Evolutionary conservation across 495 filamentous ascomycete genomes (phyloP), one percentile per base, ranked within the genome.

Genomic region (Lichina pygmaea): DNA sequence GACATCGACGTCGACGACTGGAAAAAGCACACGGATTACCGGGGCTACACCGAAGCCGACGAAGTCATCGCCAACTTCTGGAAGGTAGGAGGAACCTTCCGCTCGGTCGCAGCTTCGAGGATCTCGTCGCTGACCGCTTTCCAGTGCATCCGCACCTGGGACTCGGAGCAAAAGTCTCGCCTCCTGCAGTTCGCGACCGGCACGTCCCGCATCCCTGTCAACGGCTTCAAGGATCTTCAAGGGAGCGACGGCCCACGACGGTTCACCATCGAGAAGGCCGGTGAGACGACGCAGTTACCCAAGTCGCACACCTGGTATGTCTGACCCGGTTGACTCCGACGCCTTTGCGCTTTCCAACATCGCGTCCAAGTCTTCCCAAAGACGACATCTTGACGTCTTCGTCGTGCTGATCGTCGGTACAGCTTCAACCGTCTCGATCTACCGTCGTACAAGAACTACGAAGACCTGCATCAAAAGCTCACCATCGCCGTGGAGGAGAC

Each of bases 21-120:
- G 89, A 99, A 99, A 77, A 99, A 99, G 65, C 89, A 99, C 63
- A 99, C 89, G n/a, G 89, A 99, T 57, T 99, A 99, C 63, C 75
- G 89, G 49, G 89, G 89, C n/a, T 99, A 99, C 65, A 93, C 92
- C 37, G 89, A 99, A 61, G 75, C 72, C 44, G 91, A 95, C 58
- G 82, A 93, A 55, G 91, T 95, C 33, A 91, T 99, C 51, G 75
- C 81, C 58, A 86, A 85, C 64, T 99, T 99, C 72, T 99, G 89
- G 89, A 89, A 93, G 68, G 86, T 83, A 46, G 65, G 62, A 50
- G 32, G 15, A 33, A 8, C 30, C 32, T 2, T 38, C 24, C 13
- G 7, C 31, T 3, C n/a, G 9, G 17, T 46, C 33, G 34, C 36
- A 30, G 13, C 15, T 42, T 17, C 24, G 36, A 33, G 13, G 6